These are phyloP conservation scores for Penicillium fuscoglaucum DNA, from an alignment of 2,329 filamentous ascomycete genomes.

Conservation along the genomic window DNA sequence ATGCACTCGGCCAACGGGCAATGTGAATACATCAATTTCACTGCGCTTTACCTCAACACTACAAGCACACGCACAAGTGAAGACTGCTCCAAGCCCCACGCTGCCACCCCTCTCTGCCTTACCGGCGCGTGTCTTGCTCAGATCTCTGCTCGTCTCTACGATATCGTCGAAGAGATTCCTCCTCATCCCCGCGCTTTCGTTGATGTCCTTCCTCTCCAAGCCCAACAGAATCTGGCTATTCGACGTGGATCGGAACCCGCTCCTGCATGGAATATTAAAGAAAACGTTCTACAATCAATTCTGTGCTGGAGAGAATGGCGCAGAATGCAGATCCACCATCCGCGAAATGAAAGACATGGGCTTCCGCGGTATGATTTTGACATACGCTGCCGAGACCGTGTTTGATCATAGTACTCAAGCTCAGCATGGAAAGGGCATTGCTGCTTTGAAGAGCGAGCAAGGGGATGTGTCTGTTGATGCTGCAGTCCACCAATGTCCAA, in stretches of 20 bases:
- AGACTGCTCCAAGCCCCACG: not conserved
- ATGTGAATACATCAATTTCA: not conserved
- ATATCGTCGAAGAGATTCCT: slow-evolving; percentile 57
- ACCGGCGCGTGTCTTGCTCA: slow-evolving; percentile 38
- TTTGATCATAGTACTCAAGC: slow-evolving; percentile 44
- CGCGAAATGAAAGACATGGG: slow-evolving; percentile 68
- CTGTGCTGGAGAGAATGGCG: slow-evolving; percentile 74
- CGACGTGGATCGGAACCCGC: slow-evolving; percentile 71
- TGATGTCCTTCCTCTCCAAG: slow-evolving; percentile 67
- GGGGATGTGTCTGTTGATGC: slow-evolving; percentile 4
- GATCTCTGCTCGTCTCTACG: slow-evolving; percentile 48
- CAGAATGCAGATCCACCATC: slow-evolving; percentile 67
- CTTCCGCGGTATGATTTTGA: slow-evolving; percentile 78
- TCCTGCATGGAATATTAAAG: slow-evolving; percentile 70
- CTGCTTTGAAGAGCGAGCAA: slow-evolving; percentile 16
- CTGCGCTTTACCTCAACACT: slow-evolving; percentile 23
- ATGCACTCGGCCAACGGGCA: not conserved
- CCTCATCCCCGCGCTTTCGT: slow-evolving; percentile 65
- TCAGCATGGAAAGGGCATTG: slow-evolving; percentile 22
- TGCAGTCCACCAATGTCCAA: slow-evolving; percentile 20
- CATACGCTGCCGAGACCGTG: slow-evolving; percentile 80
- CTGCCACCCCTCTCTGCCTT: slow-evolving; percentile 31
- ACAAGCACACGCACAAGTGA: slow-evolving; percentile 14
- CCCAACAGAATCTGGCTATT: slow-evolving; percentile 54
- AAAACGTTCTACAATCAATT: slow-evolving; percentile 75